Evolutionary conservation across 2,329 filamentous ascomycete genomes (phyloP).

Genomic region (Chaetomium olivaceum): DNA sequence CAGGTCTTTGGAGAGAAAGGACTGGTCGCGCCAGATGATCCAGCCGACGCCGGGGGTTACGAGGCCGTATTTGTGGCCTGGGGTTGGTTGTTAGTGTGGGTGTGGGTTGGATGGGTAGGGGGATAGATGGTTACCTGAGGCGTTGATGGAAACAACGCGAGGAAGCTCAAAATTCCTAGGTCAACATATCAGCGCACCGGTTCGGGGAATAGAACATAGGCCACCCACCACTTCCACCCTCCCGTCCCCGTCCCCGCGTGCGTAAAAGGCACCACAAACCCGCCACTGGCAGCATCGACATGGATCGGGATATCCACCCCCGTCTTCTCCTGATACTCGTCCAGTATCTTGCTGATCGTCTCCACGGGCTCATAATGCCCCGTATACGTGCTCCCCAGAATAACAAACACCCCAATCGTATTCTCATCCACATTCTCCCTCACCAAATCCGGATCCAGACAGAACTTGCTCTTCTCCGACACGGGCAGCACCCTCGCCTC

Average conservation of each 20-base stretch:
- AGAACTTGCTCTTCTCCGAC: constrained; percentile 58
- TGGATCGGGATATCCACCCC: constrained; percentile 68
- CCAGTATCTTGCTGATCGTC: constrained; percentile 64
- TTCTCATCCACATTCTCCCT: constrained; percentile 72
- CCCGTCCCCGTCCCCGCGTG: constrained; percentile 55
- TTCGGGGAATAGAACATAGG: not conserved
- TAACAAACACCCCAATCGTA: constrained; percentile 74
- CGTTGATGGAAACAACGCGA: constrained; percentile 67
- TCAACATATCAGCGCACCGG: not conserved
- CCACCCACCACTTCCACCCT: constrained; percentile 56
- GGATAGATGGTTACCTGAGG: constrained; percentile 53
- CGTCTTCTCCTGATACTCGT: constrained; percentile 61
- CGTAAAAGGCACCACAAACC: constrained; percentile 63
- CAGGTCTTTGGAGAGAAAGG: constrained; percentile 65
- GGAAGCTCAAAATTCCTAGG: constrained; percentile 59
- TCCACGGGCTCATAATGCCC: constrained; percentile 73
- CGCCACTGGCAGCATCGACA: constrained; percentile 62
- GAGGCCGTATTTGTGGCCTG: constrained; percentile 59
- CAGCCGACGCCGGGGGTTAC: constrained; percentile 70
- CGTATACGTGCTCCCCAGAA: constrained; percentile 71
- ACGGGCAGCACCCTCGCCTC: constrained; percentile 66
- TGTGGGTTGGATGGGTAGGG: constrained; percentile 51
- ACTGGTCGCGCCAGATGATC: constrained; percentile 68
- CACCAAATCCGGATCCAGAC: constrained; percentile 64
- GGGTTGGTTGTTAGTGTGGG: not conserved